phyloP scores from a whole-genome alignment of 169 alveolate species.

The Plasmodium chabaudi region DNA sequence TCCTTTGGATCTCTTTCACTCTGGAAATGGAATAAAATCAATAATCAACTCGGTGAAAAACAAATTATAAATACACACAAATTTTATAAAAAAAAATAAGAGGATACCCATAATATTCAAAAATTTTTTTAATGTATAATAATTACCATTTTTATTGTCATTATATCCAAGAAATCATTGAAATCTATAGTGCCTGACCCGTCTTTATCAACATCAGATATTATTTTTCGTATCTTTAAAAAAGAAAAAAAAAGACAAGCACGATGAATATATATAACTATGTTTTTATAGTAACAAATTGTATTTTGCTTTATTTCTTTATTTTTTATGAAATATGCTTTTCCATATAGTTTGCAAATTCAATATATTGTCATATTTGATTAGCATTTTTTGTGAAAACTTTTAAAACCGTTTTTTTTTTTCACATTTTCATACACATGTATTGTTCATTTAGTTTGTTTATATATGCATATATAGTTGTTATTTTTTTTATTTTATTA shows the following conservation, averaged over 20 bases:
- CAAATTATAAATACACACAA: neutral
- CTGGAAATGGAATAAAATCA: slow-evolving; percentile 79
- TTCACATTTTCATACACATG: too few species aligned
- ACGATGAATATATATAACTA: neutral
- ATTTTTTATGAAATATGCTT: neutral
- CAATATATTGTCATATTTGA: too few species aligned
- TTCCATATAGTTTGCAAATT: neutral
- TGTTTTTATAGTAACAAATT: neutral
- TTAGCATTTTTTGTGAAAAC: too few species aligned
- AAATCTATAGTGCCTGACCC: slow-evolving; percentile 91
- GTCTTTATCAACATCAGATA: slow-evolving; percentile 95
- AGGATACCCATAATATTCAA: neutral
- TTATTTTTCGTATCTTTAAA: slow-evolving; percentile 90
- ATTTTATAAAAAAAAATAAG: neutral
- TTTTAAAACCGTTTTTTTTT: too few species aligned
- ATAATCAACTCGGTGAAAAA: neutral
- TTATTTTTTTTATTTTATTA: slow-evolving; percentile 33
- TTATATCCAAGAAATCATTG: slow-evolving; percentile 87
- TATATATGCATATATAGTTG: too few species aligned
- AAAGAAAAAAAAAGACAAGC: neutral
- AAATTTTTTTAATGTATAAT: neutral
- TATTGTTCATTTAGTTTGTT: too few species aligned
- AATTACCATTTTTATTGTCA: slow-evolving; percentile 84
- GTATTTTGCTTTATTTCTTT: neutral
- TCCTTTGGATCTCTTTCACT: slow-evolving; percentile 96